phyloP scores from a whole-genome alignment of 495 filamentous ascomycete genomes.

The Cairneyella variabilis region DNA sequence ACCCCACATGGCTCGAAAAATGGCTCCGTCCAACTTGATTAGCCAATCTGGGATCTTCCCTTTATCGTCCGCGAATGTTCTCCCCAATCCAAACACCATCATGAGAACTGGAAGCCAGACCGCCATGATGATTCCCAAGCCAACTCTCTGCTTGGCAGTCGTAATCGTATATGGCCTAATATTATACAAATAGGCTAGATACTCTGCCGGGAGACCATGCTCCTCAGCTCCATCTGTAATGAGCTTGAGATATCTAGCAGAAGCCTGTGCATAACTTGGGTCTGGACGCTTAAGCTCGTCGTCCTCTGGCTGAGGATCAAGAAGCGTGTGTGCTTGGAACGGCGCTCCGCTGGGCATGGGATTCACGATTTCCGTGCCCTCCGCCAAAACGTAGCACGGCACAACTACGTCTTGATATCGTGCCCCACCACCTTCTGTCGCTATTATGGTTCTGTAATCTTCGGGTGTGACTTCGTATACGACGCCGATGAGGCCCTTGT shows the following conservation, averaged over 20 bases:
- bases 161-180: conserved; percentile 70
- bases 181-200: conserved; percentile 60
- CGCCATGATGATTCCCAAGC: conserved; percentile 53
- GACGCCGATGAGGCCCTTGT: conserved; percentile 80
- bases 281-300: conserved; percentile 46
- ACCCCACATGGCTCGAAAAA: conserved; percentile 62
- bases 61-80: conserved; percentile 52
- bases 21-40: conserved; percentile 33
- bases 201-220: conserved; percentile 70
- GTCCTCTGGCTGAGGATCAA: neutral
- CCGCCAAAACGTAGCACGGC: conserved; percentile 64
- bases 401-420: conserved; percentile 81
- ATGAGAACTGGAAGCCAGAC: conserved; percentile 59
- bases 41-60: conserved; percentile 70
- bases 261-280: conserved; percentile 72
- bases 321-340: conserved; percentile 46
- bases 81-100: conserved; percentile 41
- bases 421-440: conserved; percentile 82
- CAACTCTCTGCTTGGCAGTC: conserved; percentile 59
- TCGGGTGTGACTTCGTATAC: conserved; percentile 85
- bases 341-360: conserved; percentile 1
- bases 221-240: conserved; percentile 73
- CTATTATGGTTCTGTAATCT: conserved; percentile 84
- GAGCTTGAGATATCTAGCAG: conserved; percentile 73
- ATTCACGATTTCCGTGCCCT: conserved; percentile 12